Evolutionary conservation across 129 eudicot genomes (phyloP), one percentile per base, ranked within the genome.

Genomic region (Kitagawia praeruptora): DNA sequence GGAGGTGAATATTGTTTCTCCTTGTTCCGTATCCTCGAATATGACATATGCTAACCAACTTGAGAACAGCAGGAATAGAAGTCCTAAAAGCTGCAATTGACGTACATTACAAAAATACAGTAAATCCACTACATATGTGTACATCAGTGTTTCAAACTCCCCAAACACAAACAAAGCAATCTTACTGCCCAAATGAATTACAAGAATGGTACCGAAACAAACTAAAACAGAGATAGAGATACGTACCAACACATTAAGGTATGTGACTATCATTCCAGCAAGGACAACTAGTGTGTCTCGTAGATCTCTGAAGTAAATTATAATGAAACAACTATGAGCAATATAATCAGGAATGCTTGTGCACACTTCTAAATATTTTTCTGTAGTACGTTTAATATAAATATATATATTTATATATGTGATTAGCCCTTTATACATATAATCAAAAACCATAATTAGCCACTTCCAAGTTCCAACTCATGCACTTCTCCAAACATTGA

Each of bases 21-120:
- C 98, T 81, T 95, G 98, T 42, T 72, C 85, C 3, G 98, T 95
- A 75, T 95, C 98, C 86, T 95, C 98, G 87, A 95, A 95, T 82
- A 95, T 88, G 86, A 95, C 98, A 82, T 81, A 95, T 41, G 97
- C 98, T 87, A 95, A 82, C 98, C 98, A 95, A 82, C 98, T 95
- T 8, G 96, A 88, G 85, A 95, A 95, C 77, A 92, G 78, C 46
- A 91, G 92, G 87, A 92, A 95, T 61, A 95, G 82, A 77, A 85
- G 87, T 86, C 85, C 85, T 48, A 95, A 83, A 80, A 93, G 91
- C 98, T 95, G 94, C 83, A 88, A 64, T 70, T 39, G 69, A 44
- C 63, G 8, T 41, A 56, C 49, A 40, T 48, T 25, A 41, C 49
- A 42, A 28, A 49, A 75, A 54, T 63, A 64, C 47, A 5, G 5